Evolutionary conservation across 2,329 filamentous ascomycete genomes (phyloP).

Genomic region (Mycosphaerelloides madeirae): DNA sequence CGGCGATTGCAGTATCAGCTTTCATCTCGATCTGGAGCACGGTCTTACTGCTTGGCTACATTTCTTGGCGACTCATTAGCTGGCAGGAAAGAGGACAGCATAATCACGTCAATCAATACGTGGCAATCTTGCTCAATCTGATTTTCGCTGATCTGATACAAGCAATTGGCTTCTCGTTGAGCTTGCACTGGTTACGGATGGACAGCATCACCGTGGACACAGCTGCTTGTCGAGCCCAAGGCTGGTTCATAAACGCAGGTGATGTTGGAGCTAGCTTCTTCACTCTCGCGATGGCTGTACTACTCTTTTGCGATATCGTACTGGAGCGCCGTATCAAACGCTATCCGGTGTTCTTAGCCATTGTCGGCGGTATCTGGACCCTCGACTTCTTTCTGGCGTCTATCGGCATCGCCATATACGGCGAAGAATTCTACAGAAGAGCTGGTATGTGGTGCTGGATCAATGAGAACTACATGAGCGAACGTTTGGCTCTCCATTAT

Average conservation of each 20-base stretch:
- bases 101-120: conserved; percentile 54
- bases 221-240: conserved; percentile 57
- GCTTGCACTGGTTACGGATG: conserved; percentile 52
- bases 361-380: conserved; percentile 51
- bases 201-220: conserved; percentile 53
- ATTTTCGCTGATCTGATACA: conserved; percentile 64
- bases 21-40: conserved; percentile 23
- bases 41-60: conserved; percentile 21
- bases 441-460: conserved; percentile 67
- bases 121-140: conserved; percentile 64
- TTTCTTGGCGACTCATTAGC: conserved; percentile 25
- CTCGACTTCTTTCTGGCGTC: conserved; percentile 56
- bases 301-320: conserved; percentile 61
- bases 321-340: conserved; percentile 49
- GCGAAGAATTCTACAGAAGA: conserved; percentile 52
- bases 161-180: conserved; percentile 58
- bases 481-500: conserved; percentile 59
- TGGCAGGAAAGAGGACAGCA: conserved; percentile 18
- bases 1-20: conserved; percentile 20
- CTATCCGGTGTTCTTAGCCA: conserved; percentile 48
- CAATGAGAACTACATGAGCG: conserved; percentile 47
- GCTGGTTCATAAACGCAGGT: conserved; percentile 62
- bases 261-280: conserved; percentile 63
- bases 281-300: conserved; percentile 59
- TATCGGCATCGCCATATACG: conserved; percentile 45